Conservation (phyloP, 371 early-diverging fungal genomes). For the Mortierella sp. region DNA sequence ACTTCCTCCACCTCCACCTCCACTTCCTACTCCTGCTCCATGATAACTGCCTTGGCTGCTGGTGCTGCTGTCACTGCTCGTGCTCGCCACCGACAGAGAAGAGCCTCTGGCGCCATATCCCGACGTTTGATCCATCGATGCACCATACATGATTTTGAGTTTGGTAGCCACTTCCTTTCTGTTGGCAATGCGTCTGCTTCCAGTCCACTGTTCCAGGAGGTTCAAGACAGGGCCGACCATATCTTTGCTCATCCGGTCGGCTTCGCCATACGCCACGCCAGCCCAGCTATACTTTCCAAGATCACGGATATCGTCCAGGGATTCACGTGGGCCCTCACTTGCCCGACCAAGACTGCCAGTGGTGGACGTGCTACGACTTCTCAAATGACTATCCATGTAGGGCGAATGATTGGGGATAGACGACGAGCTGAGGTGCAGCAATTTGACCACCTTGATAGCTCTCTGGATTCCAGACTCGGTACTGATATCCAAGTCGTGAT, state of each 20-base stretch:
- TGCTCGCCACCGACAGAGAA: conserved; percentile 30
- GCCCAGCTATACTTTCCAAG: conserved; percentile 54
- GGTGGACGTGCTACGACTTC: conserved; percentile 7
- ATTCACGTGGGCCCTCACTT: conserved; percentile 1
- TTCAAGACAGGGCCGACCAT: conserved; percentile 41
- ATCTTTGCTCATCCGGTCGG: conserved; percentile 44
- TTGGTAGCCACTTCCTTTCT: conserved; percentile 45
- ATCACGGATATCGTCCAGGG: conserved; percentile 29
- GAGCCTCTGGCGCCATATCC: conserved; percentile 4
- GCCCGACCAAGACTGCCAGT: background rate
- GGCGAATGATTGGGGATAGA: background rate
- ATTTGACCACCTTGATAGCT: conserved; percentile 47
- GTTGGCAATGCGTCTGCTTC: conserved; percentile 21
- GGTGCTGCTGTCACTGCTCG: conserved; percentile 29
- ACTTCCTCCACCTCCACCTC: too few species aligned
- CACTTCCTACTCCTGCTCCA: background rate
- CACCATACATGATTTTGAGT: conserved; percentile 50
- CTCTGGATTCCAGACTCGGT: conserved; percentile 39
- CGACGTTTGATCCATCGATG: conserved; percentile 22
- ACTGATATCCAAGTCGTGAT: conserved; percentile 49
- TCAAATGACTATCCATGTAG: conserved; percentile 12
- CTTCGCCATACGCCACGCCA: conserved; percentile 45
- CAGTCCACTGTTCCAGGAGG: conserved; percentile 40
- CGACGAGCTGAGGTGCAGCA: conserved; percentile 20
- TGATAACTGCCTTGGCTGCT: conserved; percentile 9